Percentiles rank a stretch among this genome's conserved stretches.
phyloP scores from a whole-genome alignment of 495 filamentous ascomycete species.

The Penicillium cinerascens region DNA sequence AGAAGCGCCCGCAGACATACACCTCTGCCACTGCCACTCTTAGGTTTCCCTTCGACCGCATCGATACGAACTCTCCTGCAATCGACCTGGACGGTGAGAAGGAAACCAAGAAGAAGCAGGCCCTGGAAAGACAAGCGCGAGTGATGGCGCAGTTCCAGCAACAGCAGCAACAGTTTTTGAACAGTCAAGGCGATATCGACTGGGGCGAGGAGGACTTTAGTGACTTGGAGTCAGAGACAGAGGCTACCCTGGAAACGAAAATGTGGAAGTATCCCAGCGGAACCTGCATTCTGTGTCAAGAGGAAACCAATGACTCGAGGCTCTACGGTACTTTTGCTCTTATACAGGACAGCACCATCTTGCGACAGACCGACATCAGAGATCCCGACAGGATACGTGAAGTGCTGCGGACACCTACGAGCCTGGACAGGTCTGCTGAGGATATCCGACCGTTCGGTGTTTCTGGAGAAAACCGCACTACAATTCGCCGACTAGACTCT shows the following conservation, averaged over 20 bases:
- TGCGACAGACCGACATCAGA: conserved; percentile 78
- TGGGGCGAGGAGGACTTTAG: conserved; percentile 80
- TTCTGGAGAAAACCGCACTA: conserved; percentile 75
- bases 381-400: conserved; percentile 84
- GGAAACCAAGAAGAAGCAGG: conserved; percentile 83
- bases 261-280: conserved; percentile 91
- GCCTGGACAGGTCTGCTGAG: conserved; percentile 80
- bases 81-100: conserved; percentile 64
- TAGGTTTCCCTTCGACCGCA: conserved; percentile 49
- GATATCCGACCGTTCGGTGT: conserved; percentile 83
- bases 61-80: conserved; percentile 56
- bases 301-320: conserved; percentile 84
- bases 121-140: conserved; percentile 79
- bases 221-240: conserved; percentile 57
- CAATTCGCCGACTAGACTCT: conserved; percentile 69
- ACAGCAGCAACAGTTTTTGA: conserved; percentile 90
- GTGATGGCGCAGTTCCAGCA: conserved; percentile 98
- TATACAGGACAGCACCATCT: conserved; percentile 79
- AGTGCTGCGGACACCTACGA: conserved; percentile 69
- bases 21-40: conserved; percentile 53
- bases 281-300: conserved; percentile 93
- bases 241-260: conserved; percentile 58
- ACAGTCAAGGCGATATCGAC: conserved; percentile 76
- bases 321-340: conserved; percentile 91
- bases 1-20: conserved; percentile 70